Evolutionary conservation across 305 asterid genomes (phyloP), one percentile per base, ranked within the genome.

Genomic region (Rubia occidens): DNA sequence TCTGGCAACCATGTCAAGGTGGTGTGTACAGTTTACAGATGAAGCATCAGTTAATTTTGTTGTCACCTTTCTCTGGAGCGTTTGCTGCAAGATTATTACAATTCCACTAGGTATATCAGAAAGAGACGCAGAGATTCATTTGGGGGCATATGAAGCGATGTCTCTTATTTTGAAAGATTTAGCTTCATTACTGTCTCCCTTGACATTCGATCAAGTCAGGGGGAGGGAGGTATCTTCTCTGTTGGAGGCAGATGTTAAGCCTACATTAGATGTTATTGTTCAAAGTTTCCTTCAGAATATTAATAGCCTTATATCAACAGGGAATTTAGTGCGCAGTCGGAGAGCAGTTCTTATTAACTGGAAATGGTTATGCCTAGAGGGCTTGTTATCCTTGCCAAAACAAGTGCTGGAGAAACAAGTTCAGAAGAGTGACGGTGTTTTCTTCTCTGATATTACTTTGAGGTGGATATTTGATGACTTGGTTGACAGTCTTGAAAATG

Each of bases 341-440:
- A 81, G 95, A 72, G 95, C 98, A 79, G 68, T 93, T 83, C 77
- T 93, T 80, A 80, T 90, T 82, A 87, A 86, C 73, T 88, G 89
- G 88, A 93, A 93, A 91, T 93, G 98, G 98, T 82, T 82, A 81
- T 87, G 98, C 83, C 80, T 85, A 37, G 97, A 93, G 76, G 83
- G 83, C 69, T 76, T 93, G 40, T 75, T 90, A 80, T 86, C 86
- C 63, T 75, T 90, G 62, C 88, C 95, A 58, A 82, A 82, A 37
- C 78, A 71, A 82, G 86, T 85, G 55, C 82, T 64, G 64, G 32
- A 68, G 76, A 78, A 79, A 69, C 87, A 87, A 75, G 83, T 74
- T 72, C 78, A 73, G 66, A 72, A 59, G 75, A 77, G 79, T 47
- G 69, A 72, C 73, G 72, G 68, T 24, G 62, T 40, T 76, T 76